Conservation (phyloP, 805 yeast species). For the Jamesozyma gamospora region DNA sequence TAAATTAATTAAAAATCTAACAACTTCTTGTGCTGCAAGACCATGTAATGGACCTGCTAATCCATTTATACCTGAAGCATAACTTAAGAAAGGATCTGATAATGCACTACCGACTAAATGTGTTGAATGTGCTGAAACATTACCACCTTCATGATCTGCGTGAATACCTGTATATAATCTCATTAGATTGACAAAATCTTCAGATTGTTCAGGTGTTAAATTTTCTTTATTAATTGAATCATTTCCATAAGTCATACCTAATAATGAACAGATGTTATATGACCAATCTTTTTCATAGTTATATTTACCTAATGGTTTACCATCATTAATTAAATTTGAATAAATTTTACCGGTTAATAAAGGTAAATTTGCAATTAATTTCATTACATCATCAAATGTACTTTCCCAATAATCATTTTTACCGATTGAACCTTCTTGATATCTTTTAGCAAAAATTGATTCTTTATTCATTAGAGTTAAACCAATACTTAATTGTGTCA, state of each 20-base stretch:
- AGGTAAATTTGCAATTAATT: constrained; percentile 65
- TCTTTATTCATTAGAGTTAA: constrained; percentile 64
- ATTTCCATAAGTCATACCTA: constrained; percentile 42
- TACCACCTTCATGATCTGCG: constrained; percentile 86
- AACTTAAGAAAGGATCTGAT: constrained; percentile 64
- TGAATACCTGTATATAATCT: constrained; percentile 73
- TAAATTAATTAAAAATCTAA: constrained; percentile 51
- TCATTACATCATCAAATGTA: constrained; percentile 60
- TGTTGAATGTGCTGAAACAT: constrained; percentile 78
- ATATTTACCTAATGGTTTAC: constrained; percentile 43
- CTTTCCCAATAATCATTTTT: constrained; percentile 69
- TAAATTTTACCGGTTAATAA: constrained; percentile 65
- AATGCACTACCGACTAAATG: constrained; percentile 78
- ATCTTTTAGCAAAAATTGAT: constrained; percentile 61
- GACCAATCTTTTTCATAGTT: constrained; percentile 57
- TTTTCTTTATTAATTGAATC: constrained; percentile 26
- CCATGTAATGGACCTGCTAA: constrained; percentile 84
- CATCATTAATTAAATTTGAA: constrained; percentile 48
- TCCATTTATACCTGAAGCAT: constrained; percentile 73
- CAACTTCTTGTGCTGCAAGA: constrained; percentile 77
- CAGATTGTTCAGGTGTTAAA: constrained; percentile 32
- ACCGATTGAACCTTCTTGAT: constrained; percentile 53
- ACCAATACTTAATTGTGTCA: constrained; percentile 75
- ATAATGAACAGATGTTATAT: constrained; percentile 53
- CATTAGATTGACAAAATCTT: constrained; percentile 61